Base-by-base conservation (phyloP, 106 monocot genomes). In the Allium sativum region DNA sequence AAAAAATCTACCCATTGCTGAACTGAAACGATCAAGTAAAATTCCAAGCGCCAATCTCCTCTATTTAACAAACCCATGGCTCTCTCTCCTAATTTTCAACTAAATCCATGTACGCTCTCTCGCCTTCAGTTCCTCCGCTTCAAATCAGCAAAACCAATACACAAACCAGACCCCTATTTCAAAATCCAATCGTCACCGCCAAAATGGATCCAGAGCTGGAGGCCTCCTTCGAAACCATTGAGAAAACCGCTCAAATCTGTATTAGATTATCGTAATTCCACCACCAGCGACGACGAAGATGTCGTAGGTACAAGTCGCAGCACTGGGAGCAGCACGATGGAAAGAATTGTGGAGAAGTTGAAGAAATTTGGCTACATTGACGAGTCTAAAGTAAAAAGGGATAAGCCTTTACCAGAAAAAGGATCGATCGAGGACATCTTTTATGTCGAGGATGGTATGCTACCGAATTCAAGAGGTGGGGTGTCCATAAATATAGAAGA, bases 381-480 rank as follows among this genome's bases (percentile, higher is more conserved):
- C 15, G 82, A 80, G 42, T 18, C 60, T 17, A 48, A 15, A 20
- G 72, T 62, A 62, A 45, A 40, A 42, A 65, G 53, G 61, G 74
- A 71, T 43, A 18, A 14, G 5, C 56, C 68, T 68, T 61, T 76
- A 18, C 90, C 84, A 11, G 79, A 86, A 50, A 81, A 70, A 73
- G 90, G 90, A 0, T 87, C 90, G 0, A 86, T 94, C 42, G 94
- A 90, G 65, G 94, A 93, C 60, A 77, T 89, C 15, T 93, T 93
- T 58, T 89, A 85, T n/a, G 64, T 69, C 3, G 93, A 93, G 41
- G 93, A 89, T 59, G 89, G 89, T n/a, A 65, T 76, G 48, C 43
- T 93, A 19, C 93, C 93, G 5, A 70, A 89, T 62, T 19, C 79
- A 2, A 74, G 79, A 73, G 86, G 89, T 10, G 93, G 86, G 11